These are phyloP conservation scores for Meyerozyma smithsonii DNA, from an alignment of 1,139 yeast species.

Conservation along the genomic window DNA sequence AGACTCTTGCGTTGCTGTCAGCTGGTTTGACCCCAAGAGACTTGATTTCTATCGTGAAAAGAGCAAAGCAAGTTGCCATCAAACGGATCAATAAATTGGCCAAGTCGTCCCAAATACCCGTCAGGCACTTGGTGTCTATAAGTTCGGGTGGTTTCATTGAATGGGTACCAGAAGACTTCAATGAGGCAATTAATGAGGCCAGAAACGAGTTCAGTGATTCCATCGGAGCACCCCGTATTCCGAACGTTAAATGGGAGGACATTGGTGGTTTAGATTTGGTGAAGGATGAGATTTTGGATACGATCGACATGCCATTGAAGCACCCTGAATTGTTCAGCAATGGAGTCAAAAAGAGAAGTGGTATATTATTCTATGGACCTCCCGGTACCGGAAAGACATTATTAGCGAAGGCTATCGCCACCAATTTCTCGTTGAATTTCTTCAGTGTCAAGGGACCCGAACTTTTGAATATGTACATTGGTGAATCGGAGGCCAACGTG, in stretches of 20 bases:
- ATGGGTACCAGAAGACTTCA: constrained; percentile 62
- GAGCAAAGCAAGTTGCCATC: constrained; percentile 56
- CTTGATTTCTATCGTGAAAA: constrained; percentile 63
- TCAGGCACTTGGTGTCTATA: constrained; percentile 26
- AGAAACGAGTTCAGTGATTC: constrained; percentile 87
- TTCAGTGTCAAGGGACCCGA: constrained; percentile 97
- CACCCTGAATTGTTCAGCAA: constrained; percentile 85
- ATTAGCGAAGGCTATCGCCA: constrained; percentile 93
- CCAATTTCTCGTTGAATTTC: constrained; percentile 87
- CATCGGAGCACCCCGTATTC: constrained; percentile 95
- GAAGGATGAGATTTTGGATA: constrained; percentile 88
- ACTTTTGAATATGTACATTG: constrained; percentile 91
- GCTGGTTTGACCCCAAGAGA: constrained; percentile 93
- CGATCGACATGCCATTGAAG: constrained; percentile 91
- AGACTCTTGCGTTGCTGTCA: constrained; percentile 71
- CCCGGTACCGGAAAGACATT: constrained; percentile 98
- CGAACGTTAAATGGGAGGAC: constrained; percentile 93
- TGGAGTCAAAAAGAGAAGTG: constrained; percentile 91
- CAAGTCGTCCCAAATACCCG: constrained; percentile 11
- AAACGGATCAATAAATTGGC: constrained; percentile 39
- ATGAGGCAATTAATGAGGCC: constrained; percentile 71
- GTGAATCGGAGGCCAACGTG: constrained; percentile 97
- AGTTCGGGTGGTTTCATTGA: constrained; percentile 53
- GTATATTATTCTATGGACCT: constrained; percentile 92
- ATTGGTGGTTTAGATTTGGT: constrained; percentile 89